Conservation (phyloP, 129 eudicot species). For the Scalesia atractyloides region DNA sequence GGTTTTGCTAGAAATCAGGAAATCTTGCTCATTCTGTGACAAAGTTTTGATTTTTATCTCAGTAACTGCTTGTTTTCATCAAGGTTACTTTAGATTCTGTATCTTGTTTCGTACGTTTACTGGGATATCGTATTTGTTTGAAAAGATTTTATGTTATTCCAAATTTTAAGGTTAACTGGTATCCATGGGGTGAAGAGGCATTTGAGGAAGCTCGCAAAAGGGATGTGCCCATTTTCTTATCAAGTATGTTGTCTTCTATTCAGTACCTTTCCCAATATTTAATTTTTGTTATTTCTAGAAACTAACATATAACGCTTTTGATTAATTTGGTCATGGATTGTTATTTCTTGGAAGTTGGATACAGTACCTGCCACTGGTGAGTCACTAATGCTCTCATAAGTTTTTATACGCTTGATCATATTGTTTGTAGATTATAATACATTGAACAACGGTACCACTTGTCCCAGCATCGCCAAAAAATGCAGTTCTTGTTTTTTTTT, state of each 20-base stretch:
- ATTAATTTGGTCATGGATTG: conserved; percentile 19
- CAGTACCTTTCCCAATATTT: neutral
- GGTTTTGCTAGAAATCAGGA: conserved; percentile 19
- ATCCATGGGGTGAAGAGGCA: conserved; percentile 98
- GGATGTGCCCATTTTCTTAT: conserved; percentile 90
- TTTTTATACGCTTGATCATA: neutral
- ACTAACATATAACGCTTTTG: conserved; percentile 25
- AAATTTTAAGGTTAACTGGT: conserved; percentile 80
- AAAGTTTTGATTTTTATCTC: conserved; percentile 10
- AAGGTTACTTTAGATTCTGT: neutral
- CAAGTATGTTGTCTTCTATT: conserved; percentile 53
- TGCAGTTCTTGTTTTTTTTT: neutral
- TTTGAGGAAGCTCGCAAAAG: conserved; percentile 78
- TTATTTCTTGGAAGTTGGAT: conserved; percentile 71
- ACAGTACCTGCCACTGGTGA: conserved; percentile 99
- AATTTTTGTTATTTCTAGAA: neutral
- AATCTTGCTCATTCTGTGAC: neutral
- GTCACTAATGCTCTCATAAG: conserved; percentile 23
- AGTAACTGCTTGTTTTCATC: conserved; percentile 10
- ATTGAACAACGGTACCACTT: neutral
- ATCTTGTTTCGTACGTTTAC: neutral
- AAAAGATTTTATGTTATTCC: conserved; percentile 6
- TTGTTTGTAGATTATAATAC: neutral
- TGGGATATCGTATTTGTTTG: conserved; percentile 13
- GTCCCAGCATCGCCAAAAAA: neutral